Conservation (phyloP, 768 basidiomycete genomes). For the Russula lepida region DNA sequence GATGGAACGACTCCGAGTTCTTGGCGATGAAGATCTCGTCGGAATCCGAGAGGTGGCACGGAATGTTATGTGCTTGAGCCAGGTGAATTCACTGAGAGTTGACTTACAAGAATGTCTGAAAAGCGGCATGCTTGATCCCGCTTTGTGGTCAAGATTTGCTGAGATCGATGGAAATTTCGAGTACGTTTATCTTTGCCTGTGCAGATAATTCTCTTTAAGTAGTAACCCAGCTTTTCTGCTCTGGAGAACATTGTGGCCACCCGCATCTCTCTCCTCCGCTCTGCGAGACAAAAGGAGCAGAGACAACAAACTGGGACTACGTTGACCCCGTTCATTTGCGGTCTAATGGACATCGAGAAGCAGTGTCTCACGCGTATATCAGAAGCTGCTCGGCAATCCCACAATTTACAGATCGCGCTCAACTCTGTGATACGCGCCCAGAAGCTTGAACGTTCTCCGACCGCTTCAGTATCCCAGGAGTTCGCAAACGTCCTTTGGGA, state of each 20-base stretch:
- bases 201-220: slow-evolving; percentile 12
- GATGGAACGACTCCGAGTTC: slow-evolving; percentile 49
- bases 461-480: slow-evolving; percentile 61
- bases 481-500: slow-evolving; percentile 88
- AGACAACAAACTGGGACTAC: slow-evolving; percentile 70
- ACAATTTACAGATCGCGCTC: slow-evolving; percentile 71
- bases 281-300: slow-evolving; percentile 59
- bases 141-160: slow-evolving; percentile 37
- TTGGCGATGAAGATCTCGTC: slow-evolving; percentile 73
- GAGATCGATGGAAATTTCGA: slow-evolving; percentile 51
- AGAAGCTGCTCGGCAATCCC: slow-evolving; percentile 56
- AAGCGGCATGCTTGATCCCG: slow-evolving; percentile 29
- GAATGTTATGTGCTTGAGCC: slow-evolving; percentile 73
- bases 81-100: slow-evolving; percentile 60
- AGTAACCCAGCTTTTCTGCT: slow-evolving; percentile 51
- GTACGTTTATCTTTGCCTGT: slow-evolving; percentile 35
- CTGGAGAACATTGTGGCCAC: slow-evolving; percentile 76
- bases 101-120: slow-evolving; percentile 30
- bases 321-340: slow-evolving; percentile 41
- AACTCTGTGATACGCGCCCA: slow-evolving; percentile 79
- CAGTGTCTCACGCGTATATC: slow-evolving; percentile 64
- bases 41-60: slow-evolving; percentile 62
- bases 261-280: slow-evolving; percentile 71
- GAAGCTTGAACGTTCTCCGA: slow-evolving; percentile 39
- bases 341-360: slow-evolving; percentile 55